A percentile compares a stretch with the other conserved stretches of the same genome.
Conservation (phyloP, 768 basidiomycete genomes). For the Suillus americanus region DNA sequence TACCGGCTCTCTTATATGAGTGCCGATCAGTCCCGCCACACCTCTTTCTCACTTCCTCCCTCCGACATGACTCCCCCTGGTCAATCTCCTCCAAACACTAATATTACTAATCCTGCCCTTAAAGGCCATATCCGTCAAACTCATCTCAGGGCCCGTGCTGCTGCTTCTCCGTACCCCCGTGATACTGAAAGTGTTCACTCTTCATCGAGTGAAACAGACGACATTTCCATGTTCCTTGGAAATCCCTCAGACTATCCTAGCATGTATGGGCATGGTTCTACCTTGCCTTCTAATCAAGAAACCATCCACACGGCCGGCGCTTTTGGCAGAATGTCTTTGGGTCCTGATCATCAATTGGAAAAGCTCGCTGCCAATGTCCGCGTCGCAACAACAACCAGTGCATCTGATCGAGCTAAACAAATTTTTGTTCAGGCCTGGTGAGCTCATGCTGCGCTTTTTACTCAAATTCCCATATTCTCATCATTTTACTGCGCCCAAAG, state of each 20-base stretch:
- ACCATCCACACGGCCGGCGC: slow-evolving; percentile 65
- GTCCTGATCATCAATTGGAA: slow-evolving; percentile 76
- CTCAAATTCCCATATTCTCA: slow-evolving; percentile 19
- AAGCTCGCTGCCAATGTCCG: slow-evolving; percentile 86
- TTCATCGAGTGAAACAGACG: slow-evolving; percentile 87
- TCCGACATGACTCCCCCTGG: slow-evolving; percentile 43
- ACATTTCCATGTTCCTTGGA: slow-evolving; percentile 74
- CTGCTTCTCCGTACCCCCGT: slow-evolving; percentile 83
- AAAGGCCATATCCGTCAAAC: slow-evolving; percentile 75
- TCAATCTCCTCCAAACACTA: slow-evolving; percentile 75
- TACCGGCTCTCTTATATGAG: slow-evolving; percentile 65
- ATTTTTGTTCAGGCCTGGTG: slow-evolving; percentile 93
- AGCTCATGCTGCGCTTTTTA: slow-evolving; percentile 31
- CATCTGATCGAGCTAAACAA: slow-evolving; percentile 88
- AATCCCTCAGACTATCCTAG: slow-evolving; percentile 61
- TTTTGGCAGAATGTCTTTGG: slow-evolving; percentile 76
- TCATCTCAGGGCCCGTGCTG: slow-evolving; percentile 77
- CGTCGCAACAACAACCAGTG: slow-evolving; percentile 86
- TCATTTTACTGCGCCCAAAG: slow-evolving; percentile 38
- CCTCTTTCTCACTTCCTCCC: slow-evolving; percentile 42
- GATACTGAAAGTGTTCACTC: slow-evolving; percentile 86
- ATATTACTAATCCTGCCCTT: slow-evolving; percentile 70
- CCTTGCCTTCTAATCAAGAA: slow-evolving; percentile 43
- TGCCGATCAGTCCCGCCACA: slow-evolving; percentile 45
- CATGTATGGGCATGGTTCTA: slow-evolving; percentile 54